Evolutionary conservation across 2,329 filamentous ascomycete species (phyloP).

Genomic region (Trichoderma aggressivum): DNA sequence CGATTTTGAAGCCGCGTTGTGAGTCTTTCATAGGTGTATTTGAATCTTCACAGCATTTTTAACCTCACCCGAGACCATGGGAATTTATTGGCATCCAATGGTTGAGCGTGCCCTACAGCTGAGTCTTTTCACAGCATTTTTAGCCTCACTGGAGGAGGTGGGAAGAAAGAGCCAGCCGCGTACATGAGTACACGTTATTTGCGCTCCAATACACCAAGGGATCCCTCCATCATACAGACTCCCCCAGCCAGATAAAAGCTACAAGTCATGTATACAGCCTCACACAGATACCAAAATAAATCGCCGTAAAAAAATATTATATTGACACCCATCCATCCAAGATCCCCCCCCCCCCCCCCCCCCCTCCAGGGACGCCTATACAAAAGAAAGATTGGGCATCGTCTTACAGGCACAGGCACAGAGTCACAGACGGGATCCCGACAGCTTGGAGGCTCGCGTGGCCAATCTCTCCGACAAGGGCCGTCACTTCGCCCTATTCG

Average conservation of each 20-base stretch:
- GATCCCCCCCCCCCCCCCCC: too few species aligned
- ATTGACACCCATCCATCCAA: neutral
- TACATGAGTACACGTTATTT: too few species aligned
- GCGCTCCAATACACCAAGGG: too few species aligned
- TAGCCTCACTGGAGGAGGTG: neutral
- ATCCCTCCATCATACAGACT: neutral
- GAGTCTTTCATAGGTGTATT: too few species aligned
- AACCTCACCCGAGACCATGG: too few species aligned
- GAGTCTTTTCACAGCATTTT: neutral
- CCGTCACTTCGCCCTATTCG: neutral
- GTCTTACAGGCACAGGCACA: neutral
- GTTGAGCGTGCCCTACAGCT: too few species aligned
- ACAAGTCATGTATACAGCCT: neutral
- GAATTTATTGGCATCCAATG: neutral
- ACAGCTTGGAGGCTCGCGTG: neutral
- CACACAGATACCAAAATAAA: neutral
- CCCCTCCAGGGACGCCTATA: too few species aligned
- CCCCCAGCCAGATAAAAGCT: neutral
- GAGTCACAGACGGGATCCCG: neutral
- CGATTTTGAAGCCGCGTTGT: too few species aligned
- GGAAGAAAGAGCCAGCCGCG: too few species aligned
- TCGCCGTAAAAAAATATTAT: neutral
- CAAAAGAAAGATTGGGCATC: neutral
- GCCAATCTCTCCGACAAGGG: neutral
- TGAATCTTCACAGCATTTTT: too few species aligned